Base-by-base conservation (phyloP, 306 rosid species). In the Cercis canadensis region DNA sequence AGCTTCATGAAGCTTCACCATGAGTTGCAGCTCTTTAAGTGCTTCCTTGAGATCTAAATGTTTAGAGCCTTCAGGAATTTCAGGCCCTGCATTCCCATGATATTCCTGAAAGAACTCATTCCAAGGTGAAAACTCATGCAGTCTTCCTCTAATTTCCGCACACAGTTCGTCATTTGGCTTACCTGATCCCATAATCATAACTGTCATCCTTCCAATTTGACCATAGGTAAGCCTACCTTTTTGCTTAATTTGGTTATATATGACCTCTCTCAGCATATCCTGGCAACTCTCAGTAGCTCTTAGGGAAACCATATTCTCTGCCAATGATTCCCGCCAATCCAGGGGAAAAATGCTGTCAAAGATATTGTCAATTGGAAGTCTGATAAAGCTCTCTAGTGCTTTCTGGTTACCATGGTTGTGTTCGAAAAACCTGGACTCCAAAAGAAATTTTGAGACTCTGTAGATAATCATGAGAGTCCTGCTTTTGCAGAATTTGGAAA, bases 191-290 rank as follows among this genome's bases (percentile, higher is more conserved):
- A 91, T 84, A 78, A 87, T 56, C 68, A 69, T 55, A 75, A 73
- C 79, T 3, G 66, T 80, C n/a, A 80, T 74, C 59, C 72, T 68
- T 76, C 97, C 96, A 59, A 91, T 74, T 80, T 63, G 66, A 45
- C 85, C 87, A 52, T 67, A 54, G 53, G 86, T 82, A 24, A 73
- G 62, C 37, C 51, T 57, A 24, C 14, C 59, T 24, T 53, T 32
- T 24, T 11, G 56, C 54, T 62, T 65, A 49, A 55, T 31, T 32
- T 33, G 74, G 21, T 83, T 83, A 47, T 7, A 18, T 13, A 91
- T 68, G 9, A 57, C 32, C n/a, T 76, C 79, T 21, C 40, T 15
- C 63, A 75, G 34, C 40, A 83, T 61, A 17, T 67, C 76, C 58
- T 54, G 69, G 36, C 68, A 85, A 49, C 62, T 19, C 36, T 69